These are phyloP conservation scores for Syncephalastrum contaminatum DNA, from an alignment of 371 early-diverging fungal genomes.

Conservation along the genomic window DNA sequence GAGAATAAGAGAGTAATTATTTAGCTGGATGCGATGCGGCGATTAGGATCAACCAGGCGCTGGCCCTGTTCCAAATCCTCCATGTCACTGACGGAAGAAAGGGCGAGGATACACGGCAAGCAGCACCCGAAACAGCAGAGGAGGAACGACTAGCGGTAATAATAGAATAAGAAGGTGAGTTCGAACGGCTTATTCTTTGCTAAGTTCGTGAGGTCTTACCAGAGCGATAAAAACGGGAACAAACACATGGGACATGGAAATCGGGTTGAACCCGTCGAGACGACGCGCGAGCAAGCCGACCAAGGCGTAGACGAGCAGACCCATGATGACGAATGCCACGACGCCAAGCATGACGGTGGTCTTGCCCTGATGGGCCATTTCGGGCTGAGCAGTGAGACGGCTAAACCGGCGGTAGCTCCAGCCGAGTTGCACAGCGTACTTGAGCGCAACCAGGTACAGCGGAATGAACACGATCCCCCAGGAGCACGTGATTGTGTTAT, in stretches of 20 bases:
- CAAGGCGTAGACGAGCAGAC: slow-evolving; percentile 65
- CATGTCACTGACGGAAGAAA: slow-evolving; percentile 29
- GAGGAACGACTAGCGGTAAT: slow-evolving; percentile 36
- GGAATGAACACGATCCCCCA: slow-evolving; percentile 86
- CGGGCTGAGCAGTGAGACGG: slow-evolving; percentile 42
- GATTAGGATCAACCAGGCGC: slow-evolving; percentile 21
- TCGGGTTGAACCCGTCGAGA: slow-evolving; percentile 51
- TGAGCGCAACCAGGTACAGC: slow-evolving; percentile 64
- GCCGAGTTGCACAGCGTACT: slow-evolving; percentile 53
- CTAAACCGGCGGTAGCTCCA: slow-evolving; percentile 48
- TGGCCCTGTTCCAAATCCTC: slow-evolving; percentile 27
- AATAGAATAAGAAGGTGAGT: neutral
- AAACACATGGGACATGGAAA: slow-evolving; percentile 64
- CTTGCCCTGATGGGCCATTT: slow-evolving; percentile 54
- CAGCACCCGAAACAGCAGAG: slow-evolving; percentile 77
- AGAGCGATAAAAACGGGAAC: slow-evolving; percentile 82
- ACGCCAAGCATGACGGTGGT: slow-evolving; percentile 48
- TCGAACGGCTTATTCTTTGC: neutral
- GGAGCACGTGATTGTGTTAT: slow-evolving; percentile 51
- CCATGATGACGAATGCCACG: slow-evolving; percentile 49
- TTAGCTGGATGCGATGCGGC: slow-evolving; percentile 20
- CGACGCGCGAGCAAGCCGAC: slow-evolving; percentile 70
- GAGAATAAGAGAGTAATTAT: slow-evolving; percentile 2
- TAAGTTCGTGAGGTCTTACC: slow-evolving; percentile 25
- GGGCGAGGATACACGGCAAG: slow-evolving; percentile 59